phyloP scores from a whole-genome alignment of 495 filamentous ascomycete species.

The Antarctomyces pellizariae region DNA sequence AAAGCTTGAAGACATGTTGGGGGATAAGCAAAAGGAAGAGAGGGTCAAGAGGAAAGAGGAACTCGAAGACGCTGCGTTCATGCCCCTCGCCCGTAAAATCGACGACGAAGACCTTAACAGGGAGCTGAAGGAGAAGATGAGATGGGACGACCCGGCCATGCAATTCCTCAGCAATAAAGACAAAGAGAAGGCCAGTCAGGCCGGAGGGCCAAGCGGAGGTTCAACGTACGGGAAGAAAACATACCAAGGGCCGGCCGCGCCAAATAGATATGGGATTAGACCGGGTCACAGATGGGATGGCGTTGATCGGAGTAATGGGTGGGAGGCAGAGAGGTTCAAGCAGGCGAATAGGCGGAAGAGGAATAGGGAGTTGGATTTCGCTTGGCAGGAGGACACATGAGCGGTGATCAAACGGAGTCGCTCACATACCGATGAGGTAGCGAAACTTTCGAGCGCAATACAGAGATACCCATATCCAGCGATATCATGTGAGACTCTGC shows the following conservation, averaged over 20 bases:
- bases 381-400: conserved; percentile 87
- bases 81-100: conserved; percentile 53
- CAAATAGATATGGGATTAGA: conserved; percentile 85
- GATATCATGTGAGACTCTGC: not conserved
- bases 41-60: conserved; percentile 24
- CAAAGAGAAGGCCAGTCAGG: conserved; percentile 1
- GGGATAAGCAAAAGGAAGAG: conserved; percentile 59
- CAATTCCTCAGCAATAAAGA: conserved; percentile 38
- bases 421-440: conserved; percentile 2
- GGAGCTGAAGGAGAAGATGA: conserved; percentile 44
- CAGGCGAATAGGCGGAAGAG: conserved; percentile 54
- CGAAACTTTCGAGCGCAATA: conserved; percentile 1
- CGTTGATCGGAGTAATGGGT: conserved; percentile 82
- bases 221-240: conserved; percentile 39
- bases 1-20: conserved; percentile 41
- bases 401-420: too few species aligned
- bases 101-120: conserved; percentile 72
- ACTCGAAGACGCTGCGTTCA: conserved; percentile 51
- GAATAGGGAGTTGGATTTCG: conserved; percentile 59
- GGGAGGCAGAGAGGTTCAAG: conserved; percentile 85
- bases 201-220: conserved; percentile 12
- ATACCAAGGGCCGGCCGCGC: conserved; percentile 56
- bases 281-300: conserved; percentile 95
- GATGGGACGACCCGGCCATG: conserved; percentile 91
- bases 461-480: not conserved